Evolutionary conservation across 1,139 yeast genomes (phyloP).

Genomic region (Debaryomycetaceae sp.): DNA sequence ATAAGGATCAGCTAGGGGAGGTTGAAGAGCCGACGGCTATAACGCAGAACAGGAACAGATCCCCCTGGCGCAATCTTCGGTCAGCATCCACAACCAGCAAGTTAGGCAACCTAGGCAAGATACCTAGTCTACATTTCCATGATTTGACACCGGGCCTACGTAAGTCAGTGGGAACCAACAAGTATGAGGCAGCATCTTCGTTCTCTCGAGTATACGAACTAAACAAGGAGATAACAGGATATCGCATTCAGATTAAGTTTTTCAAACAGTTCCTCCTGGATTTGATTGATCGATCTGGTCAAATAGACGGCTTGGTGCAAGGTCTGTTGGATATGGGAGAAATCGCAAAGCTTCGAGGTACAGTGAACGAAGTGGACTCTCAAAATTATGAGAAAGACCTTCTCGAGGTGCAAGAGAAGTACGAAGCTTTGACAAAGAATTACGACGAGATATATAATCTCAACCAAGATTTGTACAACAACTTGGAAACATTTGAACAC

Average conservation of each 20-base stretch:
- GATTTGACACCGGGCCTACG: neutral
- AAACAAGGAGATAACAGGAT: slow-evolving; percentile 39
- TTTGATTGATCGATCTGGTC: slow-evolving; percentile 25
- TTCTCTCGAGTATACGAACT: slow-evolving; percentile 26
- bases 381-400: slow-evolving; percentile 9
- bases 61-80: slow-evolving; percentile 35
- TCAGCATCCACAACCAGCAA: slow-evolving; percentile 13
- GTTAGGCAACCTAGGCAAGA: slow-evolving; percentile 3
- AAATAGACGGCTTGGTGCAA: slow-evolving; percentile 6
- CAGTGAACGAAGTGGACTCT: slow-evolving; percentile 14
- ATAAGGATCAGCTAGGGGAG: neutral
- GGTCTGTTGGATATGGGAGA: slow-evolving; percentile 19
- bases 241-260: slow-evolving; percentile 40
- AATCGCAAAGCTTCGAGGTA: slow-evolving; percentile 20
- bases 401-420: slow-evolving; percentile 13
- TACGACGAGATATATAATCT: slow-evolving; percentile 35
- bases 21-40: neutral
- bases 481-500: slow-evolving; percentile 33
- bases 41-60: neutral
- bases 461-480: slow-evolving; percentile 38
- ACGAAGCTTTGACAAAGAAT: slow-evolving; percentile 20
- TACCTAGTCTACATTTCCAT: slow-evolving; percentile 9
- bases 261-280: slow-evolving; percentile 41
- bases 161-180: neutral
- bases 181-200: slow-evolving; percentile 7